These are phyloP conservation scores for Camellia japonica DNA, from an alignment of 148 eudicot genomes.

Conservation along the genomic window DNA sequence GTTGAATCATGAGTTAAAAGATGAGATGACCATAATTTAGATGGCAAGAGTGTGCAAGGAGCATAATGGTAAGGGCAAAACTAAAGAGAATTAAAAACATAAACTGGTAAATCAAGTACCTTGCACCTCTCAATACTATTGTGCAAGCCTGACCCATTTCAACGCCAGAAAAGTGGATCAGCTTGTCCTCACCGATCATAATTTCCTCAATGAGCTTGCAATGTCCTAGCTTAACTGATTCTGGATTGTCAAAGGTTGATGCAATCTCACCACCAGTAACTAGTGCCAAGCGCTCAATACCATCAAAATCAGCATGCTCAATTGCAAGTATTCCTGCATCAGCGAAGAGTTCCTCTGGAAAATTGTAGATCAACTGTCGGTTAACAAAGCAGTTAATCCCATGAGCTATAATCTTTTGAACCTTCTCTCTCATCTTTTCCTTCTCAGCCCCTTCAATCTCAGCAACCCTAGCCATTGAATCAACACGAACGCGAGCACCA, in stretches of 20 bases:
- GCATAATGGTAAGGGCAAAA: background rate
- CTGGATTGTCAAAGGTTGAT: constrained; percentile 97
- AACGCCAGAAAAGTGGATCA: constrained; percentile 95
- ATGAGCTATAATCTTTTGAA: constrained; percentile 84
- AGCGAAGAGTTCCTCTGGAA: constrained; percentile 97
- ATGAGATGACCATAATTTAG: background rate
- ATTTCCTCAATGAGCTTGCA: constrained; percentile 96
- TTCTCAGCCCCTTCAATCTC: constrained; percentile 97
- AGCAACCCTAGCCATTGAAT: constrained; percentile 97
- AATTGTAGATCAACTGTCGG: constrained; percentile 91
- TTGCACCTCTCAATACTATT: constrained; percentile 95
- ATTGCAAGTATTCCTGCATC: constrained; percentile 99
- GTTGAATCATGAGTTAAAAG: background rate
- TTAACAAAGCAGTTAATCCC: constrained; percentile 96
- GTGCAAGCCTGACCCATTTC: constrained; percentile 99
- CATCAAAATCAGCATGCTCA: constrained; percentile 99
- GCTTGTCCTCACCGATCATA: constrained; percentile 96
- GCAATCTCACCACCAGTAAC: constrained; percentile 99
- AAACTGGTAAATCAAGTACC: constrained; percentile 37
- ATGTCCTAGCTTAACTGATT: constrained; percentile 91
- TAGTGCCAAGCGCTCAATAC: constrained; percentile 92
- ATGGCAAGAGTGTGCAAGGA: background rate
- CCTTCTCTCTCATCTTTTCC: constrained; percentile 97
- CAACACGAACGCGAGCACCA: constrained; percentile 99
- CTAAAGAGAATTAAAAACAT: background rate